Evolutionary conservation across 2,329 filamentous ascomycete species (phyloP).

Genomic region (Cephalotrichum gorgonifer): DNA sequence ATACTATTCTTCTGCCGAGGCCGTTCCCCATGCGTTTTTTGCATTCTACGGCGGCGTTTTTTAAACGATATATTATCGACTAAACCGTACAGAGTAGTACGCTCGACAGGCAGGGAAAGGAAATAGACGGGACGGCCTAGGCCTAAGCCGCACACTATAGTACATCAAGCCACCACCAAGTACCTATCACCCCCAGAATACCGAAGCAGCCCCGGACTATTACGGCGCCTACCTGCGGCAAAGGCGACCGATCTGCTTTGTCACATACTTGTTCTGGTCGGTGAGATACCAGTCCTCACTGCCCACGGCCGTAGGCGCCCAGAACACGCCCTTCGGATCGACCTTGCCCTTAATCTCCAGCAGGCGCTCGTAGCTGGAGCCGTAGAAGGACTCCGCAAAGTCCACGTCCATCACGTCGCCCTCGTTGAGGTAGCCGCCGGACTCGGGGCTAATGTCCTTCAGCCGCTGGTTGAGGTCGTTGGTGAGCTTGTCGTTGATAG

Average conservation of each 20-base stretch:
- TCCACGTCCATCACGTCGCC: slow-evolving; percentile 32
- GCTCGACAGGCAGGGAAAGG: background rate
- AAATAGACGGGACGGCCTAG: background rate
- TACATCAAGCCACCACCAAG: background rate
- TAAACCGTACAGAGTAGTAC: background rate
- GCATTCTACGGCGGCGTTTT: too few species aligned
- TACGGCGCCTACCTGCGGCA: slow-evolving; percentile 15
- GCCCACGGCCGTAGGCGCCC: slow-evolving; percentile 36
- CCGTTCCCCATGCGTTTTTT: too few species aligned
- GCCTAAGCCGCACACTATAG: background rate
- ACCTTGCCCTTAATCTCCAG: slow-evolving; percentile 37
- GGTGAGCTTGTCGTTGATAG: slow-evolving; percentile 18
- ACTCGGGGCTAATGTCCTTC: slow-evolving; percentile 26
- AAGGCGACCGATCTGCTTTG: slow-evolving; percentile 25
- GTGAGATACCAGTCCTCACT: slow-evolving; percentile 31
- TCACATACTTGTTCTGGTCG: slow-evolving; percentile 16
- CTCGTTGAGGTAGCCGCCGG: slow-evolving; percentile 40
- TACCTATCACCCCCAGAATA: too few species aligned
- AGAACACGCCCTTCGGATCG: slow-evolving; percentile 34
- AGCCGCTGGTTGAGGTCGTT: slow-evolving; percentile 19
- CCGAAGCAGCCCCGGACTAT: background rate
- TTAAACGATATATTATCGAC: background rate
- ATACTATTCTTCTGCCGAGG: too few species aligned
- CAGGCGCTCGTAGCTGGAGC: slow-evolving; percentile 30
- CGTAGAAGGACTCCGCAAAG: slow-evolving; percentile 34